Base-by-base conservation (phyloP, 805 yeast genomes). In the Monosporozyma unispora region DNA sequence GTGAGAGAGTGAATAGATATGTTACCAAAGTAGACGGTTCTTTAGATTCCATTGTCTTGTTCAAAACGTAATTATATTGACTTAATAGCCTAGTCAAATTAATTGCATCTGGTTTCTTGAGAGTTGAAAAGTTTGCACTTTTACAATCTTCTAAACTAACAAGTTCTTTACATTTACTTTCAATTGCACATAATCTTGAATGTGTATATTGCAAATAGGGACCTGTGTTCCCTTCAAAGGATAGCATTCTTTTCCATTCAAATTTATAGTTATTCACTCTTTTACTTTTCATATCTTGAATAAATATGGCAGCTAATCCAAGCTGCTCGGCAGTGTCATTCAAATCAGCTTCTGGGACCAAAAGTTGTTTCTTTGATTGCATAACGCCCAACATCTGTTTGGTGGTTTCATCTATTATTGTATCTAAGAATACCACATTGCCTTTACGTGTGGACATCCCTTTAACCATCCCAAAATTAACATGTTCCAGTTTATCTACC, bases 391-490 rank as follows among this genome's bases (percentile, higher is more conserved):
- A 95, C 96, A 93, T 93, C 62, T 87, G 80, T 49, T 85, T 87
- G 71, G 86, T 86, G 52, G 96, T 89, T 69, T 88, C 96, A 70
- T 91, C 93, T 59, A 93, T 75, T 59, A 93, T 93, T 62, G 80
- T 84, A 70, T 93, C 96, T 62, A 93, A 77, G 77, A 93, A 93
- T n/a, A 93, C 98, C 54, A 93, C 99, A 33, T 96, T 93, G 58
- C 99, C 99, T 70, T 82, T 87, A 75, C 99, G 83, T 51, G 99
- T 93, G 25, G 96, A 85, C 99, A 93, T 93, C 60, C 99, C 99
- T 63, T 80, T 85, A 46, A 93, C 99, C 95, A 93, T 85, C 69
- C 99, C 99, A 60, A 90, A 93, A 71, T 85, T 91, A 59, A 93
- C 78, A 69, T 91, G 98, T 61, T 76, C 77, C 59, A 91, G 73